Percentiles rank a stretch among this genome's conserved stretches.
phyloP scores from a whole-genome alignment of 2,329 filamentous ascomycete genomes.

The Colletotrichum magnum region DNA sequence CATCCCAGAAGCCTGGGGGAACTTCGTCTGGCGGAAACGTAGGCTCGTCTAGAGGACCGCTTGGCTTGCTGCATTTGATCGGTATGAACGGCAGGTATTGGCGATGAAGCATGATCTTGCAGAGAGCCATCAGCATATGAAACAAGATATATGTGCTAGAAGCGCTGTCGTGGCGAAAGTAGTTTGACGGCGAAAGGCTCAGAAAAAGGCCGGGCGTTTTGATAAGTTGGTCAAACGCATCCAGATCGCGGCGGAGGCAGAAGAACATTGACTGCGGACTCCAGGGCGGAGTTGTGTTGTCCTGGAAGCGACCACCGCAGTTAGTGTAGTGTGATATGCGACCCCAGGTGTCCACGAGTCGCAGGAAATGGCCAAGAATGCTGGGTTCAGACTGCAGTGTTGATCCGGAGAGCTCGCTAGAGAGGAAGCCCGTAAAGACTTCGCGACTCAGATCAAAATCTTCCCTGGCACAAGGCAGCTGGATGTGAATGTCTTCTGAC shows the following conservation, averaged over 20 bases:
- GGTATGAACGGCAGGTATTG: constrained; percentile 79
- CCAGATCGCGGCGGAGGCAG: constrained; percentile 64
- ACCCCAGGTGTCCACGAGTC: constrained; percentile 71
- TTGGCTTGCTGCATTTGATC: constrained; percentile 62
- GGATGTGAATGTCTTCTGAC: constrained; percentile 71
- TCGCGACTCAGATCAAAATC: constrained; percentile 74
- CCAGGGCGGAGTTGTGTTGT: constrained; percentile 71
- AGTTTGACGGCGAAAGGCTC: constrained; percentile 69
- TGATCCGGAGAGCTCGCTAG: constrained; percentile 50
- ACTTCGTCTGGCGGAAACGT: constrained; percentile 63
- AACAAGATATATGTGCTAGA: constrained; percentile 76
- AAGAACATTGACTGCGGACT: constrained; percentile 68
- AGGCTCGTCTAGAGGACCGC: constrained; percentile 72
- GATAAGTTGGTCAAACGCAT: constrained; percentile 62
- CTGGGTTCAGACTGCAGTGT: constrained; percentile 56
- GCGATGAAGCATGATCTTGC: constrained; percentile 76
- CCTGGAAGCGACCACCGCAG: constrained; percentile 64
- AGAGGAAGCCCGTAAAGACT: constrained; percentile 60
- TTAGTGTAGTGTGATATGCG: constrained; percentile 69
- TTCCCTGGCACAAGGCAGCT: constrained; percentile 76
- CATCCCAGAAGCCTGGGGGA: constrained; percentile 72
- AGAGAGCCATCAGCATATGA: constrained; percentile 76
- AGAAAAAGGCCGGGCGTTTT: constrained; percentile 50
- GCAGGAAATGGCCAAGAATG: constrained; percentile 66
- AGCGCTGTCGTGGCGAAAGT: constrained; percentile 75